These are phyloP conservation scores for Blepharisma undulans DNA, from an alignment of 169 alveolate genomes.

Conservation along the genomic window DNA sequence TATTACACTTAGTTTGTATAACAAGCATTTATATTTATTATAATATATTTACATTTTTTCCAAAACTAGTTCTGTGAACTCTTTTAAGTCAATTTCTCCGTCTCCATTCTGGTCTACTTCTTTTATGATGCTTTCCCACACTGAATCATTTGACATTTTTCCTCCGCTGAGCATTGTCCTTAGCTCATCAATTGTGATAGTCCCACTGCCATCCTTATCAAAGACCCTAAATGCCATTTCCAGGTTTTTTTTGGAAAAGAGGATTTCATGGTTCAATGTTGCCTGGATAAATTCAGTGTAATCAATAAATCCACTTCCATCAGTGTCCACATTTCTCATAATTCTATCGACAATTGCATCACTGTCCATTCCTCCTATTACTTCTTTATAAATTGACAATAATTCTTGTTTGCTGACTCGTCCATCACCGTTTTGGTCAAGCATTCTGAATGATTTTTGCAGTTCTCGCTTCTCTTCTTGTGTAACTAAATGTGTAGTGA, in stretches of 20 bases:
- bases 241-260: conserved; percentile 63
- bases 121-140: conserved; percentile 16
- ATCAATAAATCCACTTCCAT: conserved; percentile 84
- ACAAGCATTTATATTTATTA: neutral
- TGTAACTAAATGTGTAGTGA: conserved; percentile 9
- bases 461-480: conserved; percentile 21
- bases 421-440: conserved; percentile 40
- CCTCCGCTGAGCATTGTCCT: conserved; percentile 37
- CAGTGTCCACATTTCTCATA: conserved; percentile 81
- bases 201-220: conserved; percentile 56
- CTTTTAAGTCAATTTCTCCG: conserved; percentile 40
- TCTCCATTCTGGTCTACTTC: conserved; percentile 41
- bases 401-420: conserved; percentile 16
- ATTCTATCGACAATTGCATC: conserved; percentile 75
- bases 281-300: conserved; percentile 79
- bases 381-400: neutral
- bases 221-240: conserved; percentile 55
- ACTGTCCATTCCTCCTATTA: conserved; percentile 59
- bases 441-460: neutral
- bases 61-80: neutral
- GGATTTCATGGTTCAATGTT: conserved; percentile 50
- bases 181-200: conserved; percentile 42
- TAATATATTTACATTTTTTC: neutral
- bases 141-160: neutral
- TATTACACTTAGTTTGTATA: neutral